phyloP scores from a whole-genome alignment of 768 basidiomycete species.

The Sistotremastrum niveocremeum region DNA sequence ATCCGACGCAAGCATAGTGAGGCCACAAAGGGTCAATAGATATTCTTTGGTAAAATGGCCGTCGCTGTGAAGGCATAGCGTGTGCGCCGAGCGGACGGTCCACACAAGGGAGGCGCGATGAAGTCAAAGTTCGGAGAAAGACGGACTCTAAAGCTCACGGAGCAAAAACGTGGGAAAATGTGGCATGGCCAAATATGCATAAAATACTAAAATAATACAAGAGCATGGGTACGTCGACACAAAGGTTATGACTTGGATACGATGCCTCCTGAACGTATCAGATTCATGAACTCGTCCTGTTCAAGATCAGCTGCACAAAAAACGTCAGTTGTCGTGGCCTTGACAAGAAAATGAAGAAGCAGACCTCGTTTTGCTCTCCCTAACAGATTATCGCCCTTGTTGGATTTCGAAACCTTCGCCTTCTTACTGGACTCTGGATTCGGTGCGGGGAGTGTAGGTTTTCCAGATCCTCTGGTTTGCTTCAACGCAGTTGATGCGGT shows the following conservation, averaged over 20 bases:
- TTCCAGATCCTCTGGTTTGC: slow-evolving; percentile 53
- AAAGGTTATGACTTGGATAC: slow-evolving; percentile 47
- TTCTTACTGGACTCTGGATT: slow-evolving; percentile 35
- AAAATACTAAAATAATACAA: slow-evolving; percentile 2
- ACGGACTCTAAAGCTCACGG: neutral
- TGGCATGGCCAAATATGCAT: slow-evolving; percentile 4
- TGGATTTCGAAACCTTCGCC: slow-evolving; percentile 14
- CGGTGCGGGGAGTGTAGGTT: slow-evolving; percentile 59
- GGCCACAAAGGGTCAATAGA: slow-evolving; percentile 33
- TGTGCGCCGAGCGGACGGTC: neutral
- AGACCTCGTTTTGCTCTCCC: slow-evolving; percentile 47
- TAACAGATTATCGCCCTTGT: slow-evolving; percentile 39
- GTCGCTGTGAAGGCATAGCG: slow-evolving; percentile 15
- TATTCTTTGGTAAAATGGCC: slow-evolving; percentile 10
- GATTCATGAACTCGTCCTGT: slow-evolving; percentile 67
- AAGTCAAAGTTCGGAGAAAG: neutral
- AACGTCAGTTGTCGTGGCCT: slow-evolving; percentile 2
- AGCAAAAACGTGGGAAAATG: neutral
- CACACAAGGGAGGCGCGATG: too few species aligned
- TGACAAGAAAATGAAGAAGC: slow-evolving; percentile 8
- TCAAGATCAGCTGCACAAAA: slow-evolving; percentile 36
- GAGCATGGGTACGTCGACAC: neutral
- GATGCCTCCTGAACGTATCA: slow-evolving; percentile 69
- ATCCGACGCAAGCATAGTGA: slow-evolving; percentile 31
- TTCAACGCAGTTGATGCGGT: slow-evolving; percentile 45